A percentile compares a stretch with the other conserved stretches of the same genome.
Evolutionary conservation across 177 flowering plant species (phyloP).

Genomic region (Tripterygium wilfordii): DNA sequence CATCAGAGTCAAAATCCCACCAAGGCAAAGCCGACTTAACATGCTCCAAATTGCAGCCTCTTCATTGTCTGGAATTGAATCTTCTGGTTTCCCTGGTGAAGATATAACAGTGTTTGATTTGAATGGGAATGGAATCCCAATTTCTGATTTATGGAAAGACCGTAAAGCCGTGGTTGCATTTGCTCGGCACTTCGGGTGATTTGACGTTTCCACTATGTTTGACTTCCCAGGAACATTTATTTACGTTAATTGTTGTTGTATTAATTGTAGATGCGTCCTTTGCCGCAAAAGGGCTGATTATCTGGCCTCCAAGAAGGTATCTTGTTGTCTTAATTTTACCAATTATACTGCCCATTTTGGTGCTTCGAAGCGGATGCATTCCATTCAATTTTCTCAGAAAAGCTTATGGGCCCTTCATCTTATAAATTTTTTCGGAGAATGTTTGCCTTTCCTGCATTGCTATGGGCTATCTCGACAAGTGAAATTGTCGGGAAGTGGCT

Average conservation of each 20-base stretch:
- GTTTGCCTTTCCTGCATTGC: too few relatives aligned
- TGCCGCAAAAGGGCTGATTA: slow-evolving; percentile 90
- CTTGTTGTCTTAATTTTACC: too few relatives aligned
- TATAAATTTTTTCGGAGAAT: too few relatives aligned
- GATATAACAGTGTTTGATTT: slow-evolving; percentile 57
- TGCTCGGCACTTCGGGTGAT: slow-evolving; percentile 96
- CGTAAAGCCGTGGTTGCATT: slow-evolving; percentile 91
- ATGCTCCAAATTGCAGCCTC: too few relatives aligned
- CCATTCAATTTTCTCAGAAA: not conserved
- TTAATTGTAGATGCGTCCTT: slow-evolving; percentile 70
- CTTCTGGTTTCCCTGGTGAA: slow-evolving; percentile 25
- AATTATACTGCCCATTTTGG: not conserved
- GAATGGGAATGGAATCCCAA: slow-evolving; percentile 53
- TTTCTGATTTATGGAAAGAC: slow-evolving; percentile 90
- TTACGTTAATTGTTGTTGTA: not conserved
- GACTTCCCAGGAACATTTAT: not conserved
- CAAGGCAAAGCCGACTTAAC: too few relatives aligned
- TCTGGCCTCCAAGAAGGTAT: slow-evolving; percentile 86
- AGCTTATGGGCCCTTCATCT: too few relatives aligned
- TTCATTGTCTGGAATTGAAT: slow-evolving; percentile 42
- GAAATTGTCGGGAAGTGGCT: too few relatives aligned
- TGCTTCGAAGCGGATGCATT: not conserved
- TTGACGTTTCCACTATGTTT: not conserved
- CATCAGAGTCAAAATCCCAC: too few relatives aligned
- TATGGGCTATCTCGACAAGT: too few relatives aligned